Conservation (phyloP, 2,329 filamentous ascomycete genomes). For the Thermochaetoides dissita region DNA sequence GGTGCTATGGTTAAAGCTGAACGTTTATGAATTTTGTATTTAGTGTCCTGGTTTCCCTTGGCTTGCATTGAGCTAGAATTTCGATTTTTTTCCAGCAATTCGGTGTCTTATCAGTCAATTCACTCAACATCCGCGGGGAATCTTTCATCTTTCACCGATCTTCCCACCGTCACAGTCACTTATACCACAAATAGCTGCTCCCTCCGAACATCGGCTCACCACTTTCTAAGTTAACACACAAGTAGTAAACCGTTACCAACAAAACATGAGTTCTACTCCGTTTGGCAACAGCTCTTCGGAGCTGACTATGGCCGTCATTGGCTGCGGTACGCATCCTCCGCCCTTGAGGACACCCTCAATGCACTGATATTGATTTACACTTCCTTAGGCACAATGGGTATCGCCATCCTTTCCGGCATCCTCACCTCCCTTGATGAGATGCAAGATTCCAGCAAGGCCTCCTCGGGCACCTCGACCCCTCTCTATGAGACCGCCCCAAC, state of each 20-base stretch:
- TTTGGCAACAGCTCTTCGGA: slow-evolving; percentile 26
- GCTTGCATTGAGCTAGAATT: too few species aligned
- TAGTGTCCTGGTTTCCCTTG: too few species aligned
- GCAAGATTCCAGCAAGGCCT: slow-evolving; percentile 20
- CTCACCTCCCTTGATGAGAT: slow-evolving; percentile 45
- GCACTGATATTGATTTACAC: slow-evolving; percentile 6
- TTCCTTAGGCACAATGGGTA: slow-evolving; percentile 64
- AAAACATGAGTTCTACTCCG: slow-evolving; percentile 10
- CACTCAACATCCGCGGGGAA: too few species aligned
- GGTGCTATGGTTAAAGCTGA: too few species aligned
- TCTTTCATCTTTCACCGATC: too few species aligned
- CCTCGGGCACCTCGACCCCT: slow-evolving; percentile 30
- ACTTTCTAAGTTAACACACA: neutral
- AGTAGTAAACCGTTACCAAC: too few species aligned
- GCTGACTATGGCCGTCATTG: slow-evolving; percentile 66
- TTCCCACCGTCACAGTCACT: neutral
- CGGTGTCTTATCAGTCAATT: too few species aligned
- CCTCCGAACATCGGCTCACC: slow-evolving; percentile 2
- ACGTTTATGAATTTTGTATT: too few species aligned
- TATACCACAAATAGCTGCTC: neutral
- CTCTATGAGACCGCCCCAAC: slow-evolving; percentile 33
- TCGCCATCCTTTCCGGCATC: slow-evolving; percentile 70
- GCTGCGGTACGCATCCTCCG: slow-evolving; percentile 50
- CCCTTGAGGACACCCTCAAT: too few species aligned
- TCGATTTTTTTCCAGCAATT: too few species aligned